phyloP scores from a whole-genome alignment of 768 basidiomycete species.

The Leccinum longicurvipes region DNA sequence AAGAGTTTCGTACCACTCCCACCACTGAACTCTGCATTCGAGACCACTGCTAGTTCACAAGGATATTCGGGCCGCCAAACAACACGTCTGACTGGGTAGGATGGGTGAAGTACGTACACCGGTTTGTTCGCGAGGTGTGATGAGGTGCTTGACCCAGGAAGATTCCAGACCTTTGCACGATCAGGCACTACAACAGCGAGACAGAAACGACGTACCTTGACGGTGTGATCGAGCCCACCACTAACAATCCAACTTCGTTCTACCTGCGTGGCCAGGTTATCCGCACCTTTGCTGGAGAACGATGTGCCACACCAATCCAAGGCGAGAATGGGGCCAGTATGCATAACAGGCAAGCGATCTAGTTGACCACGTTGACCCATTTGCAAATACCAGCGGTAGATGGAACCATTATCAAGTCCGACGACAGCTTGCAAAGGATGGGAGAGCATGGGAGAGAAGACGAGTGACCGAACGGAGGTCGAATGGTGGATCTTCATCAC shows the following conservation, averaged over 20 bases:
- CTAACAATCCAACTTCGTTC: constrained; percentile 71
- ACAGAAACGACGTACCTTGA: constrained; percentile 50
- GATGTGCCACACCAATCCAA: constrained; percentile 64
- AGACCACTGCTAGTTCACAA: constrained; percentile 72
- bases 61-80: constrained; percentile 76
- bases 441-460: constrained; percentile 64
- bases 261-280: constrained; percentile 11
- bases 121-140: constrained; percentile 63
- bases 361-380: constrained; percentile 73
- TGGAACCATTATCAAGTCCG: constrained; percentile 67
- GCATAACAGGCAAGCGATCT: constrained; percentile 71
- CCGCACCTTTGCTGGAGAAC: constrained; percentile 12
- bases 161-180: constrained; percentile 64
- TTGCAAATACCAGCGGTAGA: constrained; percentile 77
- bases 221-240: constrained; percentile 73
- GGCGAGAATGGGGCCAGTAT: constrained; percentile 66
- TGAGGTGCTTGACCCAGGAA: constrained; percentile 36
- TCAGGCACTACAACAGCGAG: neutral
- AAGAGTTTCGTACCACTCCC: constrained; percentile 23
- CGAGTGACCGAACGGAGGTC: constrained; percentile 62
- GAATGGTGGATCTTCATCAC: constrained; percentile 71
- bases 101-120: constrained; percentile 68
- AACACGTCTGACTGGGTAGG: constrained; percentile 70
- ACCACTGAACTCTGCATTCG: constrained; percentile 54
- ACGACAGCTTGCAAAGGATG: constrained; percentile 67